Conservation (phyloP, 2,329 filamentous ascomycete genomes). For the Claviceps maximensis region DNA sequence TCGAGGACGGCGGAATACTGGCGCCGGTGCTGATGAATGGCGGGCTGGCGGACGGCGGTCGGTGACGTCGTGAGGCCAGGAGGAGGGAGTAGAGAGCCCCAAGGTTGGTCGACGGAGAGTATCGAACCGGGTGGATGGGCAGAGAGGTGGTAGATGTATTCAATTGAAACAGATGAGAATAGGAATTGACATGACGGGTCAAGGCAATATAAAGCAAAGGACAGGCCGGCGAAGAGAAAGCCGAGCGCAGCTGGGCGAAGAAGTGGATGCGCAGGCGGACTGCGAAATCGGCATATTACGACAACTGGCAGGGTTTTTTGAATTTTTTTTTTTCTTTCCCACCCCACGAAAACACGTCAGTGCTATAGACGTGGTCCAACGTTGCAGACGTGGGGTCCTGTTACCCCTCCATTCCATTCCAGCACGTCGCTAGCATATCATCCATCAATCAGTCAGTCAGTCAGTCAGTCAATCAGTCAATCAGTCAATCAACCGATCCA, state of each 20-base stretch:
- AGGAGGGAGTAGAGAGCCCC: neutral
- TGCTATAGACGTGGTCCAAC: neutral
- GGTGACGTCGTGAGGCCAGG: neutral
- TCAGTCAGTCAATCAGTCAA: no score
- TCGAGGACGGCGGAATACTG: neutral
- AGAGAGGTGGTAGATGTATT: neutral
- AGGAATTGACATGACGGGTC: neutral
- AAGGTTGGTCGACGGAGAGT: neutral
- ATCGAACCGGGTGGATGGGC: neutral
- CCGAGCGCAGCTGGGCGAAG: neutral
- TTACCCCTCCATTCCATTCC: neutral
- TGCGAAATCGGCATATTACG: neutral
- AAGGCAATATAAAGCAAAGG: neutral
- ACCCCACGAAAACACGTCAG: neutral
- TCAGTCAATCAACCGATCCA: no score
- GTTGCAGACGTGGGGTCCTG: neutral
- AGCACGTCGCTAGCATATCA: neutral
- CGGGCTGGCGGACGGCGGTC: neutral
- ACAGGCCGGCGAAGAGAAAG: neutral
- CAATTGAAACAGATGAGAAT: no score
- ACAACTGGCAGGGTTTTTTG: neutral
- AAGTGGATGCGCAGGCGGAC: neutral
- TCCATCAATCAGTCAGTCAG: neutral
- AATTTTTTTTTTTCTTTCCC: neutral
- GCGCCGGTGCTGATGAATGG: neutral